Evolutionary conservation across 1,284 basidiomycete species (phyloP).

Genomic region (Sphaerobolus stellatus): DNA sequence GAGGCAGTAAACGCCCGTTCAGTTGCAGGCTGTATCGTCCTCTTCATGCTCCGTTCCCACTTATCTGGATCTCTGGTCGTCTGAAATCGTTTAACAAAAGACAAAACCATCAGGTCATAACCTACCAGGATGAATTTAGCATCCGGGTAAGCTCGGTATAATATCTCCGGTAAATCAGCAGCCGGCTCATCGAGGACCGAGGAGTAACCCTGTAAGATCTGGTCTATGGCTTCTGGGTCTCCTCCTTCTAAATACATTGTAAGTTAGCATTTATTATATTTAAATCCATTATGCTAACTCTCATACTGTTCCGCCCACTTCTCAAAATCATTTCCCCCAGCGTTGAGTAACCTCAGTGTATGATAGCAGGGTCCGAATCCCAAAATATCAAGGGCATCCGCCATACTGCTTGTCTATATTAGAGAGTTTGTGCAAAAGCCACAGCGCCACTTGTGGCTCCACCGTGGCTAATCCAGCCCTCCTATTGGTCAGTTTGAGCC

Average conservation of each 20-base stretch:
- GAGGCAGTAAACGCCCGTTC: no score
- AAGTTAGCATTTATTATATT: no score
- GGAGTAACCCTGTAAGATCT: neutral
- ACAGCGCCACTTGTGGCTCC: no score
- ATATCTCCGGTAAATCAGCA: neutral
- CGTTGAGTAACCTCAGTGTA: neutral
- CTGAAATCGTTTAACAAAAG: neutral
- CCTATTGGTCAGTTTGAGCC: no score
- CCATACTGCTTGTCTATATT: constrained; percentile 5
- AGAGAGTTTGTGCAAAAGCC: no score
- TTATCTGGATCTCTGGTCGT: neutral
- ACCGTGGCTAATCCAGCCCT: no score
- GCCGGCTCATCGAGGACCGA: neutral
- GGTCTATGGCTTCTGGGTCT: neutral
- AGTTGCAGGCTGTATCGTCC: neutral
- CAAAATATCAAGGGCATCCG: constrained; percentile 1
- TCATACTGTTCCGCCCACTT: neutral
- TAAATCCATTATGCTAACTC: neutral
- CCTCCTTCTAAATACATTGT: no score
- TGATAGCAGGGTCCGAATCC: constrained; percentile 9
- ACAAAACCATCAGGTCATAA: neutral
- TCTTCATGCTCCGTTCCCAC: neutral
- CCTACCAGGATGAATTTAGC: neutral
- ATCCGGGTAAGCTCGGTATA: neutral
- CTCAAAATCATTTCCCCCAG: neutral